Conservation (phyloP, 148 eudicot genomes). For the Rhododendron williamsianum region DNA sequence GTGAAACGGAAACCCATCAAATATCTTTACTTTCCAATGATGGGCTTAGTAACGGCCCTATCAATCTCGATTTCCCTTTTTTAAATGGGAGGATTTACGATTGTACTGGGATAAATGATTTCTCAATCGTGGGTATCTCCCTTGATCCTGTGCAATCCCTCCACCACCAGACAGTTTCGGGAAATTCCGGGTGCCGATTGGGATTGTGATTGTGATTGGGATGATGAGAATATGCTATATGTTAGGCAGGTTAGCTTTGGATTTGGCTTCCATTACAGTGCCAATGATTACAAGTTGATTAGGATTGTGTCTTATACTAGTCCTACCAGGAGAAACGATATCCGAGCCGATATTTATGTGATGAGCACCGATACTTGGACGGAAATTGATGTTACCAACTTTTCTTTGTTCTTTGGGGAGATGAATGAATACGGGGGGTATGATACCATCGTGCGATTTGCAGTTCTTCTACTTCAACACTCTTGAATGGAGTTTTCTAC, state of each 20-base stretch:
- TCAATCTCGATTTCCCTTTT: neutral
- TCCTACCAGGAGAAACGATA: neutral
- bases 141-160: neutral
- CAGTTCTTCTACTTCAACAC: neutral
- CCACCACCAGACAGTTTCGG: neutral
- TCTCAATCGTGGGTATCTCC: neutral
- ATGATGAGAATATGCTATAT: too few relatives aligned
- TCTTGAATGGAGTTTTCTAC: neutral
- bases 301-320: neutral
- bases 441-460: too few relatives aligned
- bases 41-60: neutral
- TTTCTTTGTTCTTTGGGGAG: neutral
- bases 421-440: neutral
- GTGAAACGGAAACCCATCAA: neutral
- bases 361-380: neutral
- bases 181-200: neutral
- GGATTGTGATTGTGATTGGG: neutral
- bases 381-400: neutral
- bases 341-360: neutral
- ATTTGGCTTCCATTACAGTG: neutral
- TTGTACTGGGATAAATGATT: neutral
- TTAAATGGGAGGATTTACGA: neutral
- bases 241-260: neutral
- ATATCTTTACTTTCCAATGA: neutral
- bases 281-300: neutral